These are phyloP conservation scores for Tulasnella sp. DNA, from an alignment of 768 basidiomycete species.

Conservation along the genomic window DNA sequence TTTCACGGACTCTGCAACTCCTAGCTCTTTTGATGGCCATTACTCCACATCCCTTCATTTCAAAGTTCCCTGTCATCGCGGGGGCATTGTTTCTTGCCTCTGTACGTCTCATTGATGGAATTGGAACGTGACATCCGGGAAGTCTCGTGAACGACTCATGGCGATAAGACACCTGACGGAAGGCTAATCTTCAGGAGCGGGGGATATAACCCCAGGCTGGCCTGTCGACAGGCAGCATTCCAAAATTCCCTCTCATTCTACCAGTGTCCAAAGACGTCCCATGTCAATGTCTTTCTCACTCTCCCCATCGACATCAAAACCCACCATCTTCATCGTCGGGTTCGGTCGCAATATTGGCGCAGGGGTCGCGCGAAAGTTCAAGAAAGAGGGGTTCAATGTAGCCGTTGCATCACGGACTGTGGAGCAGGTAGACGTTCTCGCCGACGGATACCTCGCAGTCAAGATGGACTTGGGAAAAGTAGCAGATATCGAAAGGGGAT, in stretches of 20 bases:
- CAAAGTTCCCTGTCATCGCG: neutral
- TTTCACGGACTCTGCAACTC: neutral
- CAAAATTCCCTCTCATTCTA: neutral
- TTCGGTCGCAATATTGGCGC: slow-evolving; percentile 21
- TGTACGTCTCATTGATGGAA: slow-evolving; percentile 1
- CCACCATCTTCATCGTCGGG: slow-evolving; percentile 18
- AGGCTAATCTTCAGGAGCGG: neutral
- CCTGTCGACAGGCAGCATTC: neutral
- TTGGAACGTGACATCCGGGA: neutral
- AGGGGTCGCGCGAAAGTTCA: slow-evolving; percentile 19
- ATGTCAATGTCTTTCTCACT: neutral
- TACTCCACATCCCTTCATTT: neutral
- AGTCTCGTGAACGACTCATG: neutral
- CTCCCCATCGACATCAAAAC: neutral
- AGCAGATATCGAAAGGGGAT: neutral
- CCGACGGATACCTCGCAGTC: slow-evolving; percentile 3
- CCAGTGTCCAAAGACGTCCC: neutral
- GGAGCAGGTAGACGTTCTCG: neutral
- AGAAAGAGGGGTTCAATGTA: slow-evolving; percentile 23
- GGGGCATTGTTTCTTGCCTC: neutral
- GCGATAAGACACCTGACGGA: neutral
- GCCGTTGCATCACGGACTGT: slow-evolving; percentile 22
- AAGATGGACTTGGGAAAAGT: slow-evolving; percentile 14
- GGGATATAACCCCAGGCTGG: neutral
- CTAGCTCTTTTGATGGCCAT: neutral